These are phyloP conservation scores for Epichloe aotearoae DNA, from an alignment of 2,329 filamentous ascomycete species.

Conservation along the genomic window DNA sequence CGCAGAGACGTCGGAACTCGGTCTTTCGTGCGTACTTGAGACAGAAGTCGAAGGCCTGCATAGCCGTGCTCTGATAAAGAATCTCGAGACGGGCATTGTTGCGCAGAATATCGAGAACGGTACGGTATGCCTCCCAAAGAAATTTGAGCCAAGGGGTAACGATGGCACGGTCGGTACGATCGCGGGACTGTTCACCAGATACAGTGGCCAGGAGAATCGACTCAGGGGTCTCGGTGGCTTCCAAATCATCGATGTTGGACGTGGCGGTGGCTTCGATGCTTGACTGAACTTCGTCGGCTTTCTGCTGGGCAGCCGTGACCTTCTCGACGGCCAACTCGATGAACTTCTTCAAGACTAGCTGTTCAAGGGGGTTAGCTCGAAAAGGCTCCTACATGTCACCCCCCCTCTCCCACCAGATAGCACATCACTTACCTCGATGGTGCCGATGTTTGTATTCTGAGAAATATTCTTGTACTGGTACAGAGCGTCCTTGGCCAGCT, in stretches of 20 bases:
- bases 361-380: constrained; percentile 10
- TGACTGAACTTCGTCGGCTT: constrained; percentile 90
- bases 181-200: constrained; percentile 92
- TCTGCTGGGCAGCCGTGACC: constrained; percentile 88
- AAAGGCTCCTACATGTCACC: neutral
- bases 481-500: constrained; percentile 93
- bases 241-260: constrained; percentile 81
- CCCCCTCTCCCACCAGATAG: no score
- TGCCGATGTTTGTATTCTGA: constrained; percentile 96
- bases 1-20: constrained; percentile 95
- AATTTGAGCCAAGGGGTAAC: constrained; percentile 99
- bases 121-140: constrained; percentile 97
- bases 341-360: constrained; percentile 92
- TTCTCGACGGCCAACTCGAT: constrained; percentile 95
- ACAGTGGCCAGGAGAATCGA: constrained; percentile 96
- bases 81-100: constrained; percentile 97
- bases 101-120: constrained; percentile 93
- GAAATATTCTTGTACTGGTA: constrained; percentile 99
- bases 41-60: constrained; percentile 98
- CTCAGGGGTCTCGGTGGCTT: constrained; percentile 94
- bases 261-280: constrained; percentile 59
- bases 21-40: constrained; percentile 97
- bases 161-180: constrained; percentile 94
- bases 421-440: constrained; percentile 62
- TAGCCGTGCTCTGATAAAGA: constrained; percentile 95